phyloP scores from a whole-genome alignment of 495 filamentous ascomycete species.

The Penicillium coprophilum region DNA sequence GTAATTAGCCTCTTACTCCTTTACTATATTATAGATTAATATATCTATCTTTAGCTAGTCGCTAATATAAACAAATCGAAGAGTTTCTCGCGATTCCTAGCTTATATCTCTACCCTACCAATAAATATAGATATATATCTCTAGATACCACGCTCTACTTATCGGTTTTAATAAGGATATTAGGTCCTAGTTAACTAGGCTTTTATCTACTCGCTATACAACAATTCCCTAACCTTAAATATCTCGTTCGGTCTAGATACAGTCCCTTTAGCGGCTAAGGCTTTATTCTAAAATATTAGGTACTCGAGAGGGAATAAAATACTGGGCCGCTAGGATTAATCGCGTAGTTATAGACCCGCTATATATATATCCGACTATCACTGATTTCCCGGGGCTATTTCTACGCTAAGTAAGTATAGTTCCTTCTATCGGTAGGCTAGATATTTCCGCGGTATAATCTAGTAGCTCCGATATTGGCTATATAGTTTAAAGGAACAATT shows the following conservation, averaged over 20 bases:
- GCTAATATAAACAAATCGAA: background rate
- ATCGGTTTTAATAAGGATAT: conserved; percentile 4
- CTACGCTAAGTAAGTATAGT: background rate
- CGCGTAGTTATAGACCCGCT: background rate
- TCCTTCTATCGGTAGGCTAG: background rate
- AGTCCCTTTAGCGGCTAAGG: background rate
- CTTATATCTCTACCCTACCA: background rate
- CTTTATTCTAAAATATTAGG: background rate
- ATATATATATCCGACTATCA: conserved; percentile 3
- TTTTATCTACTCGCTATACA: background rate
- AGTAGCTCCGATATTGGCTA: background rate
- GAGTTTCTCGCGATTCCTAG: background rate
- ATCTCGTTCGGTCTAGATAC: background rate
- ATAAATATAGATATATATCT: background rate
- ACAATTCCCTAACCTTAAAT: background rate
- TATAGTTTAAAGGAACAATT: background rate
- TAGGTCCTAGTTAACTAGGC: background rate
- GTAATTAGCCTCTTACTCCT: conserved; percentile 1
- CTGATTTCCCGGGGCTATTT: background rate
- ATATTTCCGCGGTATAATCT: background rate
- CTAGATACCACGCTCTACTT: background rate
- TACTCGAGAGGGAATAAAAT: background rate
- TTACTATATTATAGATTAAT: conserved; percentile 1
- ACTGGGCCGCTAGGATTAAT: conserved; percentile 1
- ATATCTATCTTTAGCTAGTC: background rate